Evolutionary conservation across 1,284 basidiomycete species (phyloP).

Genomic region (Rhodotorula sp.): DNA sequence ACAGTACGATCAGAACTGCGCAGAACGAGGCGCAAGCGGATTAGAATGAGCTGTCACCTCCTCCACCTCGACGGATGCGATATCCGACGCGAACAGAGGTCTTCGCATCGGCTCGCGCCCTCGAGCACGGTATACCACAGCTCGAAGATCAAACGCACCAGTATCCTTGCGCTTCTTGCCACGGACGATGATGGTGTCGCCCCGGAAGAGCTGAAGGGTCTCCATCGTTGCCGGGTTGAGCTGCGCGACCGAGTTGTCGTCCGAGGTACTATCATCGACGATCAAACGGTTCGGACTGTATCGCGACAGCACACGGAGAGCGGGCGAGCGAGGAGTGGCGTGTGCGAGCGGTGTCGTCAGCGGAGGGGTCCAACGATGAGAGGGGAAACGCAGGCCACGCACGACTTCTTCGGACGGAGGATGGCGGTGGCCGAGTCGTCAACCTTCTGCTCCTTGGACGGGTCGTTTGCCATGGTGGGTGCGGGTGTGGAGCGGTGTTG

Average conservation of each 20-base stretch:
- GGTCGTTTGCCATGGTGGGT: constrained; percentile 37
- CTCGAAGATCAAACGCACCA: constrained; percentile 17
- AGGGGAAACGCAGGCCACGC: constrained; percentile 50
- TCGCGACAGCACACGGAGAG: too few species aligned
- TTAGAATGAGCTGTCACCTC: background rate
- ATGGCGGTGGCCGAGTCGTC: constrained; percentile 90
- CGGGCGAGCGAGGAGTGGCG: background rate
- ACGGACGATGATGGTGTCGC: constrained; percentile 86
- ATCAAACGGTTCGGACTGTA: constrained; percentile 86
- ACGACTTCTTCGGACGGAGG: constrained; percentile 94
- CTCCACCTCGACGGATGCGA: background rate
- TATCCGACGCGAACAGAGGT: background rate
- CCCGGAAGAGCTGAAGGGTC: constrained; percentile 85
- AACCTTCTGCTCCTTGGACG: constrained; percentile 24
- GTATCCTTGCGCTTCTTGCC: constrained; percentile 48
- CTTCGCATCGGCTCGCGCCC: too few species aligned
- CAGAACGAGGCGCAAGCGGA: background rate
- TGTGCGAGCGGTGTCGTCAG: background rate
- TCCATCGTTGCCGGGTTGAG: constrained; percentile 98
- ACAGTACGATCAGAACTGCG: constrained; percentile 85
- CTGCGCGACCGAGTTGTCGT: constrained; percentile 94
- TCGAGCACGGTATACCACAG: too few species aligned
- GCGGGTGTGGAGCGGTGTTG: background rate
- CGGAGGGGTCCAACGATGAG: background rate
- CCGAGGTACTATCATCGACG: constrained; percentile 84